A percentile compares a stretch with the other conserved stretches of the same genome.
phyloP scores from a whole-genome alignment of 2,329 filamentous ascomycete genomes.

The Xylaria arbuscula region DNA sequence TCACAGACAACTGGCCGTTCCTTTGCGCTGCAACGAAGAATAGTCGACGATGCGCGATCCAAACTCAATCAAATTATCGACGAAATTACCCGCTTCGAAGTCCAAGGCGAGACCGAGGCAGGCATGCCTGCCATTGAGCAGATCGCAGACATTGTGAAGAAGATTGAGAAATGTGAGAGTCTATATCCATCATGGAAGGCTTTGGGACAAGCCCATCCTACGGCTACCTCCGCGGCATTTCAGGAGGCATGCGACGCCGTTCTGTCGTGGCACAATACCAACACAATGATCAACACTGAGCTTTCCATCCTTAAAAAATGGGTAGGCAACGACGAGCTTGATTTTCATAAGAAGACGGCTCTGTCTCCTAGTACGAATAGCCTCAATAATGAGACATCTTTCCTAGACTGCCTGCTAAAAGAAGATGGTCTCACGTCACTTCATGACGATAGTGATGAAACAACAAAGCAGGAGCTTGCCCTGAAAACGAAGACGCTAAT shows the following conservation, averaged over 20 bases:
- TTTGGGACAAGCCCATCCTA: slow-evolving; percentile 78
- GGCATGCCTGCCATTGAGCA: slow-evolving; percentile 90
- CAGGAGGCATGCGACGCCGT: slow-evolving; percentile 87
- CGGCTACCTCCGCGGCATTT: slow-evolving; percentile 81
- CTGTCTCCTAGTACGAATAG: slow-evolving; percentile 76
- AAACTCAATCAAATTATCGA: slow-evolving; percentile 81
- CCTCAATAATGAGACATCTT: slow-evolving; percentile 88
- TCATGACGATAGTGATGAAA: slow-evolving; percentile 72
- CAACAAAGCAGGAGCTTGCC: slow-evolving; percentile 49
- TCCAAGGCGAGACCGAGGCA: slow-evolving; percentile 91
- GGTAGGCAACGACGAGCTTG: slow-evolving; percentile 95
- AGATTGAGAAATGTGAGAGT: slow-evolving; percentile 88
- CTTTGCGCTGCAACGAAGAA: slow-evolving; percentile 82
- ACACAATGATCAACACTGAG: slow-evolving; percentile 94
- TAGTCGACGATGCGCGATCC: slow-evolving; percentile 85
- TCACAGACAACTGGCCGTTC: slow-evolving; percentile 86
- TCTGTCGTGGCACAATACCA: slow-evolving; percentile 96
- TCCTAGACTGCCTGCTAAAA: slow-evolving; percentile 93
- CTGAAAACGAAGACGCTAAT: slow-evolving; percentile 55
- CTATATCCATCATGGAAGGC: slow-evolving; percentile 85
- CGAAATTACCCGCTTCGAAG: slow-evolving; percentile 90
- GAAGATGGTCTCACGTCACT: slow-evolving; percentile 94
- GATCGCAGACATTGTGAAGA: slow-evolving; percentile 87
- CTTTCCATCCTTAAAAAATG: slow-evolving; percentile 91
- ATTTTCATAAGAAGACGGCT: slow-evolving; percentile 82